Percentiles rank a stretch among this genome's conserved stretches.
Conservation (phyloP, 2,329 filamentous ascomycete species). For the Beauveria sp. region DNA sequence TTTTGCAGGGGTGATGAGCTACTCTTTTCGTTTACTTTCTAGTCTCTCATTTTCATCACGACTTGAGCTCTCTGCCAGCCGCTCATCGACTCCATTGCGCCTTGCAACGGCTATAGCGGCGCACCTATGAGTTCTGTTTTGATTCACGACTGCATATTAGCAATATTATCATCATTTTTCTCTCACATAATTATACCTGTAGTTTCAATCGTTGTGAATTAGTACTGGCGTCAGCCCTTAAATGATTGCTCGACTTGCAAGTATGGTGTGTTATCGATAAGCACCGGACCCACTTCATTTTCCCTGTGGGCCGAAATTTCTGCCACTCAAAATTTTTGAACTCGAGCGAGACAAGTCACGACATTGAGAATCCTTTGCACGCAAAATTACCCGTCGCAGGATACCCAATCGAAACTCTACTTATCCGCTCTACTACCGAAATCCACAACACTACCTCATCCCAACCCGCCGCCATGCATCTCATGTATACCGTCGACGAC, state of each 20-base stretch:
- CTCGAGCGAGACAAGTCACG: neutral
- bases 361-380: neutral
- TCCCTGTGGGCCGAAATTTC: neutral
- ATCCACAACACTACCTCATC: neutral
- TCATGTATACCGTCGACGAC: constrained; percentile 76
- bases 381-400: too few species aligned
- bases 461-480: constrained; percentile 38
- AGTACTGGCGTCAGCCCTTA: neutral
- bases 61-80: neutral
- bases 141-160: neutral
- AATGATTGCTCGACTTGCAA: too few species aligned
- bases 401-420: neutral
- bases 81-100: neutral
- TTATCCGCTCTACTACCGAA: neutral
- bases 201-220: neutral
- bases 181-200: neutral
- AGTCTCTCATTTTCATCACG: neutral
- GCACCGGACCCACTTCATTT: neutral
- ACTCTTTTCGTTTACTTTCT: neutral
- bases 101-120: neutral
- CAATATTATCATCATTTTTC: neutral
- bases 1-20: neutral
- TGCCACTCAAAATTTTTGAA: constrained; percentile 1
- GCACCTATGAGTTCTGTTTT: neutral
- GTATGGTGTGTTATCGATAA: constrained; percentile 6